A percentile compares a stretch with the other conserved stretches of the same genome.
Evolutionary conservation across 208 protist species (phyloP).

Genomic region (Naegleria gruberi): DNA sequence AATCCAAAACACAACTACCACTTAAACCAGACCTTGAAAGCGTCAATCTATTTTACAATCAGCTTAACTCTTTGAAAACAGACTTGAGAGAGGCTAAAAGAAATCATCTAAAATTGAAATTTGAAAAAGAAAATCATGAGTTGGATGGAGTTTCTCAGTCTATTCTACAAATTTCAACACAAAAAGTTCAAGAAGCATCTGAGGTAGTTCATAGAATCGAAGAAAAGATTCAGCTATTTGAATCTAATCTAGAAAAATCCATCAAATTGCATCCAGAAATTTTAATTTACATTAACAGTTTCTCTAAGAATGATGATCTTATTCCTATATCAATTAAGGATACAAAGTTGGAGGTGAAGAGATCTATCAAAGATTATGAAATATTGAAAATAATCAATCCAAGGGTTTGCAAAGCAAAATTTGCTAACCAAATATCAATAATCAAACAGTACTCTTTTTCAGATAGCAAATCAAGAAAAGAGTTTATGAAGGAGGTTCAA

Average conservation of each 20-base stretch:
- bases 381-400: neutral
- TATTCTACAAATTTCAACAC: neutral
- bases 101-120: neutral
- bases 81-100: neutral
- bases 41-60: neutral
- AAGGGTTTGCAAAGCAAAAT: neutral
- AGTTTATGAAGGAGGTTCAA: neutral
- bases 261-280: neutral
- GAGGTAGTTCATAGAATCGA: neutral
- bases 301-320: neutral
- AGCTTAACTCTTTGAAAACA: neutral
- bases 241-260: neutral
- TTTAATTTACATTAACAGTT: neutral
- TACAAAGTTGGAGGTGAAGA: neutral
- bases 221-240: neutral
- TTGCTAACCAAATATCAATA: neutral
- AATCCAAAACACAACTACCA: neutral
- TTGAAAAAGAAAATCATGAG: neutral
- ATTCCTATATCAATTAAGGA: neutral
- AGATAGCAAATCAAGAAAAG: neutral
- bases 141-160: neutral
- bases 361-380: neutral
- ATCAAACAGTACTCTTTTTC: neutral
- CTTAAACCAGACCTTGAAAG: neutral
- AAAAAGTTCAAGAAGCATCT: neutral